Evolutionary conservation across 768 basidiomycete genomes (phyloP).

Genomic region (Lentinula sp.): DNA sequence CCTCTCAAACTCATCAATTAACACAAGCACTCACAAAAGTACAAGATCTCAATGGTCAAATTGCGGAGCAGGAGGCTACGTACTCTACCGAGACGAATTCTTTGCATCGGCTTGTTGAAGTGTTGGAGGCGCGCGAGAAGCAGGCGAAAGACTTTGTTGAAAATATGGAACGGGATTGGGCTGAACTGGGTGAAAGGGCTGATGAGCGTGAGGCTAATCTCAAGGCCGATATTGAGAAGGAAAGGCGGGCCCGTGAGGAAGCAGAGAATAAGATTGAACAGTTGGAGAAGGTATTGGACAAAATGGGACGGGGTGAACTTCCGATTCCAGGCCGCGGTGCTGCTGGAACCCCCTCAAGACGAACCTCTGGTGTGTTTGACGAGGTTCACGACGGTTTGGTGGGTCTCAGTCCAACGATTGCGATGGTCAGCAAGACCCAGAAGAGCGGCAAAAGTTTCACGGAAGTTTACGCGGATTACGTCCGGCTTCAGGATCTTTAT

Average conservation of each 20-base stretch:
- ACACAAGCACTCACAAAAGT: constrained; percentile 71
- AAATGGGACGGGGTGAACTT: constrained; percentile 68
- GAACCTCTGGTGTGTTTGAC: constrained; percentile 31
- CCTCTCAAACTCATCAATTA: constrained; percentile 67
- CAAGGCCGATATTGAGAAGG: constrained; percentile 66
- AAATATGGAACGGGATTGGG: constrained; percentile 79
- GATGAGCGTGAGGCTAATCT: constrained; percentile 63
- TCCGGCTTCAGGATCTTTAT: constrained; percentile 79
- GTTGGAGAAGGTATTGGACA: constrained; percentile 65
- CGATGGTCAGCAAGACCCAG: constrained; percentile 78
- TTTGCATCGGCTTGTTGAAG: constrained; percentile 66
- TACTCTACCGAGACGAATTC: constrained; percentile 75
- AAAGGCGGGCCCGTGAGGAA: constrained; percentile 61
- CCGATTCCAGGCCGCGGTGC: constrained; percentile 45
- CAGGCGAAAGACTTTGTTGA: constrained; percentile 82
- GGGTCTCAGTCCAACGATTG: constrained; percentile 81
- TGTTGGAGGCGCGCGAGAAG: constrained; percentile 86
- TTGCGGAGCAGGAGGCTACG: constrained; percentile 81
- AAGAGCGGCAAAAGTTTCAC: constrained; percentile 87
- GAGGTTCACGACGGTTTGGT: constrained; percentile 49
- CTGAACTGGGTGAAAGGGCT: constrained; percentile 61
- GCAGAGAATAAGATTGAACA: constrained; percentile 69
- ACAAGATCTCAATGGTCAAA: constrained; percentile 66
- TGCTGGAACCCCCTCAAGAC: constrained; percentile 44
- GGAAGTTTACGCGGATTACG: constrained; percentile 88